Base-by-base conservation (phyloP, 1,284 basidiomycete genomes). In the Ustilago vetiveriae region DNA sequence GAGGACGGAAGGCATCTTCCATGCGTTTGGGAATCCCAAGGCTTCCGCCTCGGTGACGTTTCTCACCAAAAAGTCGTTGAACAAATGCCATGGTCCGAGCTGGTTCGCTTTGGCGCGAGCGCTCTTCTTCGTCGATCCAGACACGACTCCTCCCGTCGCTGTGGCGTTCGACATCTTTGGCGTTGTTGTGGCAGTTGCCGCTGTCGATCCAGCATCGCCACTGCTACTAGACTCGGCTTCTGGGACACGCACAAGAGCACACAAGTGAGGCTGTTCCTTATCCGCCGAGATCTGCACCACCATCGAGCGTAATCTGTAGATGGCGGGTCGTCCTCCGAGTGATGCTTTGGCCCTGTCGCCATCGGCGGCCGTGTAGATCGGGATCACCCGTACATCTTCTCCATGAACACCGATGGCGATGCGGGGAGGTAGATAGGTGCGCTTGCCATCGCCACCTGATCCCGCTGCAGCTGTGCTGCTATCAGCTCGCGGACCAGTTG, bases 21-120 rank as follows among this genome's bases (percentile, higher is more conserved):
- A 99, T 37, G 85, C 17, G 32, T 56, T 86, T n/a, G 87, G 89
- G 79, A 97, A 94, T 72, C 90, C 88, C 50, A 98, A 83, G 0
- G 92, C 95, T 69, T 98, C 94, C 24, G 88, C 86, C 81, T 94
- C 90, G 0, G 88, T 84, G 23, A 98, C 88, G 50, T 90, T 90
- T 40, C 87, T 86, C 6, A 98, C 96, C 3, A 90, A 86, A 80
- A 99, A 98, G 81, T 98, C 95, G 80, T 99, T 98, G 87, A 98
- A 98, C 56, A 98, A 84, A 78, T 91, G 90, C 95, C 95, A 98
- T 16, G 62, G 58, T 17, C 63, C 71, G 16, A 65, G 39, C 36
- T 51, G 47, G 14, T 30, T 37, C 22, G 57, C 46, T 33, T 64
- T 62, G 8, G 54, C 45, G 21, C 38, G 46, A n/a, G 53, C 57